Evolutionary conservation across 2,329 filamentous ascomycete genomes (phyloP), one percentile per base, ranked within the genome.

Genomic region (Colletotrichum incanum): DNA sequence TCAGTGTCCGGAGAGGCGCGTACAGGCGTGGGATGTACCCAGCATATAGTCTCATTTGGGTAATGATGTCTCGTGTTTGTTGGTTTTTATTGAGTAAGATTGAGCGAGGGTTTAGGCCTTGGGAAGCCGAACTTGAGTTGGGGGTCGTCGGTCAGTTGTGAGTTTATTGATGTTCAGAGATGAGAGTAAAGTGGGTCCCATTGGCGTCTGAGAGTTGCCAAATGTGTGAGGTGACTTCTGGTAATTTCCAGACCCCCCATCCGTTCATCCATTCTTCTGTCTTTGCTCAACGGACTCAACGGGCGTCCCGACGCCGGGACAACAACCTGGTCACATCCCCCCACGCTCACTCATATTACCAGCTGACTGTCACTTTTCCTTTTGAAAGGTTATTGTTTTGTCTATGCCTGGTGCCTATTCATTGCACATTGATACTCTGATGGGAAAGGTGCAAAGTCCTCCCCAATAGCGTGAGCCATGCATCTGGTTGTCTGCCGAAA

Each of bases 151-250:
- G 41, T 67, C 45, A 61, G 47, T 45, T 59, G 37, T 66, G 66
- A 50, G 26, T 52, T 52, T 45, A 34, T 61, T 43, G 41, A 54
- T 50, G 52, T 41, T 54, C 47, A 59, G 1, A 49, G 34, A 39
- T 41, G 61, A 65, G 31, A 39, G 23, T 54, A 52, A 69, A 11
- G 68, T 67, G 64, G 68, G 65, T 62, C 64, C 58, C 66, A 18
- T 52, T 23, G 49, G 18, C 37, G 37, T 55, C 26, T 14, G 26
- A 9, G 26, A 54, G 49, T 52, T 64, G 34, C 54, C 60, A 58
- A 58, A 65, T 50, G 54, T 56, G 49, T 3, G 18, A 31, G 16
- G 50, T 37, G 43, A 52, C 60, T 69, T 58, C 60, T 65, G 52
- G 66, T 28, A 58, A 59, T 69, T 64, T 65, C 66, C 52, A 69